Evolutionary conservation across 2,329 filamentous ascomycete genomes (phyloP).

Genomic region (Alternaria solani): DNA sequence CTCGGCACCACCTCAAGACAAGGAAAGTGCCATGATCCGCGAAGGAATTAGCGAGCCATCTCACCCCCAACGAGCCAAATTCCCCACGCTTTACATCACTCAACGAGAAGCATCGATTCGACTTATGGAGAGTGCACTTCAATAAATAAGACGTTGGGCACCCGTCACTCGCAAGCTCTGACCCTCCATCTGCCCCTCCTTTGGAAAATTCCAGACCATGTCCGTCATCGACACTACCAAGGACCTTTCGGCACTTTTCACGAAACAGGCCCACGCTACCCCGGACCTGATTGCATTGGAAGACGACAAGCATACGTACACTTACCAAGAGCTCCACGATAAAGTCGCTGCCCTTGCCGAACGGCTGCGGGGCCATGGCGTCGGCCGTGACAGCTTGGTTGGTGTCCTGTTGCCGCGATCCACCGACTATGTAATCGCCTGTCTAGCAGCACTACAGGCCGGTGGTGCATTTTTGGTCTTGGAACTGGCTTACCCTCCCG

Average conservation of each 20-base stretch:
- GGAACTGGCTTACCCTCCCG: constrained; percentile 79
- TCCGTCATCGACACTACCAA: constrained; percentile 73
- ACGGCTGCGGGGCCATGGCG: constrained; percentile 71
- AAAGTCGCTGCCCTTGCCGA: constrained; percentile 71
- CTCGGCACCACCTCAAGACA: constrained; percentile 18
- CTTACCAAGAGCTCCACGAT: constrained; percentile 75
- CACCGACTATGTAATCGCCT: constrained; percentile 81
- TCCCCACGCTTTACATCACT: constrained; percentile 28
- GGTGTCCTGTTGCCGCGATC: constrained; percentile 78
- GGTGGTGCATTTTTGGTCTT: constrained; percentile 83
- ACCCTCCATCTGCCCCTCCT: constrained; percentile 14
- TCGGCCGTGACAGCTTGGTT: constrained; percentile 76
- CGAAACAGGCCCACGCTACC: constrained; percentile 71
- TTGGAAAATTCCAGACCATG: constrained; percentile 56
- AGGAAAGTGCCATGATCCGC: constrained; percentile 18
- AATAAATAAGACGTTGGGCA: constrained; percentile 32
- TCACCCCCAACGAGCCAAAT: constrained; percentile 25
- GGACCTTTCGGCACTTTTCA: constrained; percentile 76
- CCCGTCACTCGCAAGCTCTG: constrained; percentile 12
- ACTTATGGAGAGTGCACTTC: constrained; percentile 19
- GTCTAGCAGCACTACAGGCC: constrained; percentile 77
- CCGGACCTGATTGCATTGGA: constrained; percentile 76
- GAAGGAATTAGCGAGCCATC: constrained; percentile 21
- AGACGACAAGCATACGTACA: constrained; percentile 71
- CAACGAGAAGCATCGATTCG: constrained; percentile 23